Conservation (phyloP, 2,329 filamentous ascomycete species). For the Fusarium azukiicola region DNA sequence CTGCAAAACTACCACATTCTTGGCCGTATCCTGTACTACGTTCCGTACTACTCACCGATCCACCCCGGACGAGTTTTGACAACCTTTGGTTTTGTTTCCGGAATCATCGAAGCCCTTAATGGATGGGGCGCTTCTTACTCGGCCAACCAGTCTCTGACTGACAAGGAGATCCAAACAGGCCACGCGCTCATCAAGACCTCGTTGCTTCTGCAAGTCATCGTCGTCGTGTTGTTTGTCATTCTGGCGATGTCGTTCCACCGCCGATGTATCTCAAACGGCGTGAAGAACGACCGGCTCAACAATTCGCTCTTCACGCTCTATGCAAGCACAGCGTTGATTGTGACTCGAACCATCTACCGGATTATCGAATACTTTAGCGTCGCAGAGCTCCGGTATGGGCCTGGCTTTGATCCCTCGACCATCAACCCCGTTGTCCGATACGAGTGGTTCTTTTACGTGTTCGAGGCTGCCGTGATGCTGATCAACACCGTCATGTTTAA, state of each 20-base stretch:
- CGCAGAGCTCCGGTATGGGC: conserved; percentile 63
- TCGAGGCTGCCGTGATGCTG: conserved; percentile 76
- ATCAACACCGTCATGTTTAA: conserved; percentile 73
- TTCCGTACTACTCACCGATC: conserved; percentile 78
- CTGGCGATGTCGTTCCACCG: conserved; percentile 73
- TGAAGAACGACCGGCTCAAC: conserved; percentile 58
- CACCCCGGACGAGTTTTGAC: conserved; percentile 69
- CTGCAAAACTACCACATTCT: conserved; percentile 82
- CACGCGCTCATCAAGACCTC: conserved; percentile 72
- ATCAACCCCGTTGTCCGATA: conserved; percentile 73
- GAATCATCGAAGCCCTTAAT: conserved; percentile 70
- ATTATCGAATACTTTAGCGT: conserved; percentile 79
- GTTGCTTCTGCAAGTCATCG: conserved; percentile 75
- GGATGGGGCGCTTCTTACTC: conserved; percentile 71
- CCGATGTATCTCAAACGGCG: conserved; percentile 63
- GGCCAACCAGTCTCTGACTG: conserved; percentile 67
- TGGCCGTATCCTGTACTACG: conserved; percentile 76
- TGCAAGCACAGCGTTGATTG: conserved; percentile 70
- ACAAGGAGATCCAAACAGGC: conserved; percentile 64
- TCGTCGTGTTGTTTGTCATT: conserved; percentile 71
- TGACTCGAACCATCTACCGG: conserved; percentile 77
- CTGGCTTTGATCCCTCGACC: conserved; percentile 60
- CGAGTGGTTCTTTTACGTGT: conserved; percentile 80
- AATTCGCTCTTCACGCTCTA: conserved; percentile 73
- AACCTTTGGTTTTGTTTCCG: conserved; percentile 70